Base-by-base conservation (phyloP, 2,329 filamentous ascomycete species). In the Hymenotorrendiella dingleyae region DNA sequence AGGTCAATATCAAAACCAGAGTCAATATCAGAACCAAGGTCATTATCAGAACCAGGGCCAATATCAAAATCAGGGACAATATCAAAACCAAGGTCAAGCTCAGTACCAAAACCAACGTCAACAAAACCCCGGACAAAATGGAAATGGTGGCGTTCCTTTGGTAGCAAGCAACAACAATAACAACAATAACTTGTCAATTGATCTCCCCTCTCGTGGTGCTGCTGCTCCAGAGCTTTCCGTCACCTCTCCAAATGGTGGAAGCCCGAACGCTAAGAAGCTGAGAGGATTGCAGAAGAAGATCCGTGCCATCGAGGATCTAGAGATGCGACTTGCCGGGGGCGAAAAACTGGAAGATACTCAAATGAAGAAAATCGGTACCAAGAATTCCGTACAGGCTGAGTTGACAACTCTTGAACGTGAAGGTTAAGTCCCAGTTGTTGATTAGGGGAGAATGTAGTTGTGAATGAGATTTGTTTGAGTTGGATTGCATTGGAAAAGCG, bases 341-440 rank as follows among this genome's bases (percentile, higher is more conserved):
- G 93, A 98, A 74, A 97, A 96, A 74, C 71, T 98, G 47, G 93
- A 98, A 69, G 91, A 96, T 61, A 98, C 93, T 23, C 93, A 98
- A 70, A 81, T 98, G 67, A 94, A 95, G 75, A 98, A 98, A 77
- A 98, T 98, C 57, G 78, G 80, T 43, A 97, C 89, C 17, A 94
- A 97, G 70, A 72, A 81, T 36, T 68, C 76, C 12, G 91, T 98
- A 45, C 73, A 90, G 49, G 87, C 84, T 67, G 93, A 98, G 68
- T 70, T 98, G 46, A 77, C 84, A 23, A 40, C 54, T n/a, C 47
- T 63, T 29, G 59, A 61, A 10, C 41, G 43, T 4, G 56, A 57
- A 24, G 40, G 37, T 27, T 48, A 42, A 12, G 11, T n/a, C n/a
- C n/a, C n/a, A n/a, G n/a, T n/a, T n/a, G n/a, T n/a, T n/a, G n/a